Percentiles rank a stretch among this genome's conserved stretches.
Evolutionary conservation across 108 stramenopile genomes (phyloP).

Genomic region (Cyclostephanos tholiformis): DNA sequence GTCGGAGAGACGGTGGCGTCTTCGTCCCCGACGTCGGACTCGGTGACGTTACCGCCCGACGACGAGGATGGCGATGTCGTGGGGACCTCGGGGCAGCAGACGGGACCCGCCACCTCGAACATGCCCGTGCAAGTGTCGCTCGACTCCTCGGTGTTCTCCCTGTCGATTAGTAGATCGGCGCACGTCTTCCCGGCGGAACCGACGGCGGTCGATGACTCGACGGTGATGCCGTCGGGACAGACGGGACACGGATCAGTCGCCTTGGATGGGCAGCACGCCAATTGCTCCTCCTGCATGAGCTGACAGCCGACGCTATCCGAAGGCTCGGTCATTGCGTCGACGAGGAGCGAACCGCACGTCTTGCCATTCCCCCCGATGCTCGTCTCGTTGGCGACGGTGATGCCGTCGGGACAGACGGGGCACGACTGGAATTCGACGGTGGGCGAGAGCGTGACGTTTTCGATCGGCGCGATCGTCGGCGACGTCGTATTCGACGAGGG

Average conservation of each 20-base stretch:
- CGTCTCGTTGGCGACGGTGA: background rate
- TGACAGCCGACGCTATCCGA: background rate
- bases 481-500: background rate
- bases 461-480: background rate
- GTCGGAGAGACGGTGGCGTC: too few species aligned
- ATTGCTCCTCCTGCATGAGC: background rate
- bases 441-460: background rate
- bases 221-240: background rate
- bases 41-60: background rate
- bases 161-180: background rate
- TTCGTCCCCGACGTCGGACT: background rate
- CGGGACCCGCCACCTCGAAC: background rate
- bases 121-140: conserved; percentile 5
- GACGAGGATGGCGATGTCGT: background rate
- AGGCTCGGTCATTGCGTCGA: background rate
- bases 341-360: background rate
- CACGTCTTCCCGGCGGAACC: background rate
- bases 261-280: background rate
- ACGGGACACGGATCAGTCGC: background rate
- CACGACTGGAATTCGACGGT: background rate
- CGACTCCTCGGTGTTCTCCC: background rate
- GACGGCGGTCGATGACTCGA: background rate
- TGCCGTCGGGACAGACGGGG: background rate
- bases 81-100: background rate
- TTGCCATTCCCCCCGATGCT: background rate